Percentiles rank a stretch among this genome's conserved stretches.
Conservation (phyloP, 352 stramenopile species). For the Globisporangium viniferum region DNA sequence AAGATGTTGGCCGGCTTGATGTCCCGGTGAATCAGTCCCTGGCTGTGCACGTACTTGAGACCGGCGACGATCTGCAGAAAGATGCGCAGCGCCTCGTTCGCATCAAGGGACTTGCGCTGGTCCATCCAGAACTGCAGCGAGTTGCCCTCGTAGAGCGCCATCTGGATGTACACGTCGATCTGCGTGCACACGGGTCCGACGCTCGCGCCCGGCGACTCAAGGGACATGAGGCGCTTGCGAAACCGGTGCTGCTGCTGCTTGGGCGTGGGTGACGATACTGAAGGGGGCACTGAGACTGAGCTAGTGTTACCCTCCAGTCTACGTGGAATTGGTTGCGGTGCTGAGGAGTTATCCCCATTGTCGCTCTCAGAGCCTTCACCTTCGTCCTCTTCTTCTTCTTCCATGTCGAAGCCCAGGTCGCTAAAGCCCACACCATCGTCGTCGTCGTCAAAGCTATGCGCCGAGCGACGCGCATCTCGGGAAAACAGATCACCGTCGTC, state of each 20-base stretch:
- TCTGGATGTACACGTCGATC: slow-evolving; percentile 91
- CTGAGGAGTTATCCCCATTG: neutral
- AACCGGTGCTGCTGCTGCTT: neutral
- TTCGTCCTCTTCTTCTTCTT: slow-evolving; percentile 11
- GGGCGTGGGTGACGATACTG: neutral
- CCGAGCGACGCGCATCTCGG: neutral
- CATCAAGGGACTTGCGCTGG: slow-evolving; percentile 37
- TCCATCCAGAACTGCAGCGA: slow-evolving; percentile 84
- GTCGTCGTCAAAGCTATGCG: slow-evolving; percentile 20
- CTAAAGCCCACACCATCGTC: slow-evolving; percentile 31
- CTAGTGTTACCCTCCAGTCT: neutral
- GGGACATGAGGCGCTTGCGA: slow-evolving; percentile 14
- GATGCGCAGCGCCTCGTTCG: slow-evolving; percentile 57
- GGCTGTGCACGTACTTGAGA: slow-evolving; percentile 72
- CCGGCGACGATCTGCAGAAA: slow-evolving; percentile 71
- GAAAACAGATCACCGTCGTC: slow-evolving; percentile 23
- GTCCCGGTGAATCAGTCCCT: slow-evolving; percentile 73
- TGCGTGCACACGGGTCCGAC: slow-evolving; percentile 49
- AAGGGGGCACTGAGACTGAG: neutral
- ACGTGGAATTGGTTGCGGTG: neutral
- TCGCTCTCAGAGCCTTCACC: neutral
- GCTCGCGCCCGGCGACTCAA: slow-evolving; percentile 18
- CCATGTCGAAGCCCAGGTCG: slow-evolving; percentile 63
- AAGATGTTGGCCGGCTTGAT: slow-evolving; percentile 86
- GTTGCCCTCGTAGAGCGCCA: slow-evolving; percentile 92